These are phyloP conservation scores for Gnaphalium uliginosum DNA, from an alignment of 129 eudicot genomes.

Conservation along the genomic window DNA sequence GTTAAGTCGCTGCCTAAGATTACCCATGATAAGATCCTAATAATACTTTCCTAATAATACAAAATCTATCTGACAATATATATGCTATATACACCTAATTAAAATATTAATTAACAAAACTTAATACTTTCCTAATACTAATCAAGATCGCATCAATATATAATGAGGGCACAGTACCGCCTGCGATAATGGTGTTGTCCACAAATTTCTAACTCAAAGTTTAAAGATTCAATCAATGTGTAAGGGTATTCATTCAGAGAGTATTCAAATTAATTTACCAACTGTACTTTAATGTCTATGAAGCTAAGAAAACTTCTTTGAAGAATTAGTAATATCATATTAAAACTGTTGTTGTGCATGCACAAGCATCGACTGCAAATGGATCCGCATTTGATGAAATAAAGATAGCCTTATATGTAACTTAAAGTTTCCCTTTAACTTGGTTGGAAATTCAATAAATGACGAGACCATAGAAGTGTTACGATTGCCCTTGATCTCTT, in stretches of 20 bases:
- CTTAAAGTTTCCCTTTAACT: background rate
- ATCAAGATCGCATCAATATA: no score
- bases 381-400: background rate
- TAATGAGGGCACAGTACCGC: background rate
- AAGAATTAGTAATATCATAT: background rate
- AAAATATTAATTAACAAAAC: no score
- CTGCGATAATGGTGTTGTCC: background rate
- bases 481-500: background rate
- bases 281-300: background rate
- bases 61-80: no score
- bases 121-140: no score
- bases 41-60: no score
- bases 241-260: background rate
- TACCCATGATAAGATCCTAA: no score
- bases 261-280: background rate
- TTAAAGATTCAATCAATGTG: background rate
- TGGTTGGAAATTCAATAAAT: background rate
- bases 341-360: background rate
- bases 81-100: no score
- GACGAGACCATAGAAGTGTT: background rate
- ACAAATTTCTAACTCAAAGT: background rate
- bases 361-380: background rate
- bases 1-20: no score
- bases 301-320: background rate
- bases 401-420: background rate